Evolutionary conservation across 768 basidiomycete species (phyloP).

Genomic region (Naganishia kalamii): DNA sequence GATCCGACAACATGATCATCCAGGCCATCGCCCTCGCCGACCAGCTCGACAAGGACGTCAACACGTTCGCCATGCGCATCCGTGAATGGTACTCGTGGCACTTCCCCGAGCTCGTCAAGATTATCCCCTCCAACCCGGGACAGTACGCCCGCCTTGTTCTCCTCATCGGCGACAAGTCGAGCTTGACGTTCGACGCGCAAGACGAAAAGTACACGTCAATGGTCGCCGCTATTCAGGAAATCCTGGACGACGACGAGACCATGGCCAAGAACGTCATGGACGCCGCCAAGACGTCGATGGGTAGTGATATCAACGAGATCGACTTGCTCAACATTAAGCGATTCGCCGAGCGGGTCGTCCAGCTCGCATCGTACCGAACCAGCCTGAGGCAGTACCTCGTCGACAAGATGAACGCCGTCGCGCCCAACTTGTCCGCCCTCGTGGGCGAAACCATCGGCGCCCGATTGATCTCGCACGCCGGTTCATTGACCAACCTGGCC

Average conservation of each 20-base stretch:
- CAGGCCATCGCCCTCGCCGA: conserved; percentile 97
- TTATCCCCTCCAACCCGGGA: conserved; percentile 86
- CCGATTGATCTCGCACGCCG: conserved; percentile 87
- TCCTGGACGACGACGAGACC: conserved; percentile 76
- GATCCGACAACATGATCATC: conserved; percentile 97
- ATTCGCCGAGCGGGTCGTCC: conserved; percentile 83
- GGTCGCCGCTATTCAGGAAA: conserved; percentile 66
- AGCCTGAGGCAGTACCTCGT: conserved; percentile 75
- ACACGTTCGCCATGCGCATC: conserved; percentile 95
- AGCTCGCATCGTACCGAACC: conserved; percentile 89
- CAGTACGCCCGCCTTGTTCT: conserved; percentile 80
- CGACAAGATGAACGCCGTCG: conserved; percentile 97
- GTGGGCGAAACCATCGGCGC: conserved; percentile 89
- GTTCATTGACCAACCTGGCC: conserved; percentile 89
- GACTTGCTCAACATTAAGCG: conserved; percentile 93
- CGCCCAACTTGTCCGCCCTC: conserved; percentile 82
- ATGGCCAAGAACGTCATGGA: conserved; percentile 90
- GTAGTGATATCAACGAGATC: conserved; percentile 78
- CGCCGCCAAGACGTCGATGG: conserved; percentile 90
- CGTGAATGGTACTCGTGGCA: conserved; percentile 99
- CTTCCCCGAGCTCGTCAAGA: conserved; percentile 88
- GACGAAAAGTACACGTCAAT: conserved; percentile 56
- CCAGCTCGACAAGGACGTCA: conserved; percentile 98
- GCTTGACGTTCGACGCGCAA: conserved; percentile 48
- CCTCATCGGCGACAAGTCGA: conserved; percentile 84